Conservation (phyloP, 2,329 filamentous ascomycete species). For the Paraphoma sp. region DNA sequence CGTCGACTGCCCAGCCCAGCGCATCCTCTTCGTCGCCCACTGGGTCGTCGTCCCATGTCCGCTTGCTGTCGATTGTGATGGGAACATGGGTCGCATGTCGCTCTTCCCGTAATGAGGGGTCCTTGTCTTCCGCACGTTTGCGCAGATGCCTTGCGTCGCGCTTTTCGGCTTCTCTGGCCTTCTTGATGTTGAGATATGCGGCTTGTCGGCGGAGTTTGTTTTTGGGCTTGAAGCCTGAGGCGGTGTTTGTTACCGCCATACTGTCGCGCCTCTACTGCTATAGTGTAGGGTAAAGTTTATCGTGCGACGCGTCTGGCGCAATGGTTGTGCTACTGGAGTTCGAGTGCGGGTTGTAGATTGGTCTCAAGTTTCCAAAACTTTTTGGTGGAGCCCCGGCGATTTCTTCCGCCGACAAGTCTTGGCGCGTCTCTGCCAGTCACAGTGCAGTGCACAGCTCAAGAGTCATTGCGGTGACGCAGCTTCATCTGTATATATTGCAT, state of each 20-base stretch:
- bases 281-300: not conserved
- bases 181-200: constrained; percentile 82
- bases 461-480: constrained; percentile 12
- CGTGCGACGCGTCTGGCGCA: not conserved
- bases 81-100: constrained; percentile 81
- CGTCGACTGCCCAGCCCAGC: constrained; percentile 53
- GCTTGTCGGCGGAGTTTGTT: constrained; percentile 84
- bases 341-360: not conserved
- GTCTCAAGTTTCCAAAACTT: constrained; percentile 7
- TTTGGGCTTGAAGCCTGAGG: constrained; percentile 62
- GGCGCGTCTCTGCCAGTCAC: constrained; percentile 15
- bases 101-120: constrained; percentile 76
- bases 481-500: constrained; percentile 6
- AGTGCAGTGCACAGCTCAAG: constrained; percentile 3
- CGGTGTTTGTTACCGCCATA: constrained; percentile 60
- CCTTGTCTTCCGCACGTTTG: constrained; percentile 83
- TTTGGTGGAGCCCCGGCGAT: constrained; percentile 22
- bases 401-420: constrained; percentile 21
- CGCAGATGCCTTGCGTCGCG: constrained; percentile 78
- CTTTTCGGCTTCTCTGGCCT: constrained; percentile 73
- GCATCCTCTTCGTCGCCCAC: constrained; percentile 52
- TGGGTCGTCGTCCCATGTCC: constrained; percentile 81
- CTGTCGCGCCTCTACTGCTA: not conserved
- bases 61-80: constrained; percentile 49
- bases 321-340: not conserved